Evolutionary conservation across 2,329 filamentous ascomycete genomes (phyloP).

Genomic region (Cadophora luteo-olivacea): DNA sequence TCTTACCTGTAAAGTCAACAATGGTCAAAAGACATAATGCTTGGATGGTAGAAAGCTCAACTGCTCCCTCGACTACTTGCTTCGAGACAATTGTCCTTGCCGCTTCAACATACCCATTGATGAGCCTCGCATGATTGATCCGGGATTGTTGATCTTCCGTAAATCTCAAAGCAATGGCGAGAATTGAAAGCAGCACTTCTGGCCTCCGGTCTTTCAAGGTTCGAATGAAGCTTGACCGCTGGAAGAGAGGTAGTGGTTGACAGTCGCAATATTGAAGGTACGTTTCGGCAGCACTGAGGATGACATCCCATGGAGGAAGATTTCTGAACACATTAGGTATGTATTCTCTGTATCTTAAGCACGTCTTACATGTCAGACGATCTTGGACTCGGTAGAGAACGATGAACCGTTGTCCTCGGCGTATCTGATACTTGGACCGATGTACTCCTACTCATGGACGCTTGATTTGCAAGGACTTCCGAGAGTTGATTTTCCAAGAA

Average conservation of each 20-base stretch:
- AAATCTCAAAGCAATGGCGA: constrained; percentile 53
- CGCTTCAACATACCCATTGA: constrained; percentile 47
- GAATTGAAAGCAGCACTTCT: constrained; percentile 45
- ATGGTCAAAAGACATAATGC: constrained; percentile 48
- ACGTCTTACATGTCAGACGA: constrained; percentile 27
- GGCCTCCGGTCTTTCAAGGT: constrained; percentile 48
- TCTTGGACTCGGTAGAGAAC: constrained; percentile 14
- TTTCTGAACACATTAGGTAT: constrained; percentile 29
- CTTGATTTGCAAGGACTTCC: constrained; percentile 40
- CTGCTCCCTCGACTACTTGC: constrained; percentile 45
- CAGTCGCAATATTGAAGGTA: constrained; percentile 57
- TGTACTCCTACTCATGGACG: constrained; percentile 23
- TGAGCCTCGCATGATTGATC: constrained; percentile 37
- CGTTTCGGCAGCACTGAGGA: constrained; percentile 48
- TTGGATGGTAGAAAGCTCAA: constrained; percentile 50
- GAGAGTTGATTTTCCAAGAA: constrained; percentile 40
- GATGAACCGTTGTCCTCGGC: constrained; percentile 18
- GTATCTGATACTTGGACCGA: constrained; percentile 26
- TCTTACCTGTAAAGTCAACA: constrained; percentile 47
- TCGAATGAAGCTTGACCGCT: constrained; percentile 48
- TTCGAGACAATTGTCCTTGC: constrained; percentile 45
- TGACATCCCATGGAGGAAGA: constrained; percentile 49
- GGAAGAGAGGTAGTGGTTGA: constrained; percentile 57
- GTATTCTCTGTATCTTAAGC: not conserved
- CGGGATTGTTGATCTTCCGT: constrained; percentile 40